phyloP scores from a whole-genome alignment of 1,284 basidiomycete species.

The Puccinia hordei region DNA sequence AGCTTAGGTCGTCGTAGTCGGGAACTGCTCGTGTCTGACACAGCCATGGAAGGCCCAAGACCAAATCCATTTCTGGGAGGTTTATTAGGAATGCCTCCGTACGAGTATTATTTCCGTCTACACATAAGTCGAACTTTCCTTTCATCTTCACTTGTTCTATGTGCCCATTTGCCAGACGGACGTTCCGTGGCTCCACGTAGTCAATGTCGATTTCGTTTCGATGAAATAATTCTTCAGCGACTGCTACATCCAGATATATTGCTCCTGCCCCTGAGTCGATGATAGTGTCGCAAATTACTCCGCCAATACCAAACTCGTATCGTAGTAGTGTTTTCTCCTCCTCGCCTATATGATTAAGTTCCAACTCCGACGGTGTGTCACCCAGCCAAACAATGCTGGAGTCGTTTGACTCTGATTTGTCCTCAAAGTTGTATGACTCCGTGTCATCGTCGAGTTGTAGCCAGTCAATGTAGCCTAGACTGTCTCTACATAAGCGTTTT shows the following conservation, averaged over 20 bases:
- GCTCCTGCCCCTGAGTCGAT: constrained; percentile 19
- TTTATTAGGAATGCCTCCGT: not conserved
- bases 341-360: not conserved
- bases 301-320: not conserved
- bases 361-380: not conserved
- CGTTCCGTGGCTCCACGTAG: too few species aligned
- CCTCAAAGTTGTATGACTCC: too few species aligned
- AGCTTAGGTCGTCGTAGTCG: not conserved
- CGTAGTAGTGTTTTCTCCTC: not conserved
- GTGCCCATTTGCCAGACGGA: not conserved
- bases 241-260: not conserved
- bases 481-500: too few species aligned
- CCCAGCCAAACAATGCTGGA: not conserved
- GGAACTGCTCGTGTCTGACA: not conserved
- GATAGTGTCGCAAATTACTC: not conserved
- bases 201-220: not conserved
- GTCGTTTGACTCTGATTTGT: too few species aligned
- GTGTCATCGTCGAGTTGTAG: too few species aligned
- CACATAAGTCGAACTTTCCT: not conserved
- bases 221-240: not conserved
- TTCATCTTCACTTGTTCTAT: not conserved
- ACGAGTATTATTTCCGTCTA: too few species aligned
- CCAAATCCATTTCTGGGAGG: not conserved
- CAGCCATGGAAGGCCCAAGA: constrained; percentile 11
- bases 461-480: too few species aligned